Evolutionary conservation across 768 basidiomycete genomes (phyloP).

Genomic region (Mycena albidolilacea): DNA sequence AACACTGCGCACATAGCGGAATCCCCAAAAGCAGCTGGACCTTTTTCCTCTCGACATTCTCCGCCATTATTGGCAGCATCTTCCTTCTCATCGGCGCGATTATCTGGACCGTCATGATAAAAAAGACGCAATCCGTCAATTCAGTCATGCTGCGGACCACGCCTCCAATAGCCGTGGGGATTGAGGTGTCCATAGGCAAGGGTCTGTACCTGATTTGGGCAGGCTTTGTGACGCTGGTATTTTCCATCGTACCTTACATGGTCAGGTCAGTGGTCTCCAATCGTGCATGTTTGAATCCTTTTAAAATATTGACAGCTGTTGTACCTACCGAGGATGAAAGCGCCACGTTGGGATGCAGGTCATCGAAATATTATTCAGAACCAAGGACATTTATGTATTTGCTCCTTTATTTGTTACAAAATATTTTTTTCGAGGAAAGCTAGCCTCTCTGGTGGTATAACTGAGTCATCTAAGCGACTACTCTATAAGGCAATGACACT

Average conservation of each 20-base stretch:
- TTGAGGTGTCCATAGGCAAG: conserved; percentile 71
- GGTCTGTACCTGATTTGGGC: conserved; percentile 83
- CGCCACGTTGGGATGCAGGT: conserved; percentile 25
- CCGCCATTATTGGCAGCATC: conserved; percentile 72
- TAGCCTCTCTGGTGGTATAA: not conserved
- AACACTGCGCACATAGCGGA: conserved; percentile 62
- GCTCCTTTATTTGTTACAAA: conserved; percentile 28
- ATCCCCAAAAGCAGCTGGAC: conserved; percentile 74
- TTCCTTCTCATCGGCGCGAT: conserved; percentile 78
- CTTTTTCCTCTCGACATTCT: conserved; percentile 77
- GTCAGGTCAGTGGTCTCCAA: conserved; percentile 67
- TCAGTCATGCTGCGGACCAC: conserved; percentile 57
- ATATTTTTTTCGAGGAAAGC: not conserved
- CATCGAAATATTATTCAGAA: conserved; percentile 30
- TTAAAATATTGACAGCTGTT: conserved; percentile 66
- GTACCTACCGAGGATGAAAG: conserved; percentile 81
- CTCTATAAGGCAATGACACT: not conserved
- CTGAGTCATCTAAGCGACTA: too few relatives aligned
- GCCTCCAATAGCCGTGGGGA: conserved; percentile 66
- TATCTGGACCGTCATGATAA: conserved; percentile 85
- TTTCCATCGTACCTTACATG: conserved; percentile 82
- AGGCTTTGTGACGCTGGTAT: conserved; percentile 75
- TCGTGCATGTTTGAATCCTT: not conserved
- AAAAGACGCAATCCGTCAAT: conserved; percentile 75
- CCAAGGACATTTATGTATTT: conserved; percentile 32